These are phyloP conservation scores for Parmelia sp. DNA, from an alignment of 495 filamentous ascomycete species.

Conservation along the genomic window DNA sequence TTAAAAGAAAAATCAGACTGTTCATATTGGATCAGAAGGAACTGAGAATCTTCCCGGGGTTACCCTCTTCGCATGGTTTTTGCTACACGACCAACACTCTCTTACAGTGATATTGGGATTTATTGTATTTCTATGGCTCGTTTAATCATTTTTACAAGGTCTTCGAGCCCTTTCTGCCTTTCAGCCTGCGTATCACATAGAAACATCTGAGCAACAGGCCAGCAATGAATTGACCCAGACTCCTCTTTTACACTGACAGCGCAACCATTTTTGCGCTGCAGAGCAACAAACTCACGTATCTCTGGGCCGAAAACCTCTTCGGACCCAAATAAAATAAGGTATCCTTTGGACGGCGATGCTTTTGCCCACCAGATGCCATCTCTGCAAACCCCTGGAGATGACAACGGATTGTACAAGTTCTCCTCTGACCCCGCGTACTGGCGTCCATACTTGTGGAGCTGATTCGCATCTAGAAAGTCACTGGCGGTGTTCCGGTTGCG, in stretches of 20 bases:
- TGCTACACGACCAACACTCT: too few relatives aligned
- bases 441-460: constrained; percentile 54
- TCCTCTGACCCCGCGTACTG: constrained; percentile 53
- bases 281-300: constrained; percentile 45
- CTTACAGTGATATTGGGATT: too few relatives aligned
- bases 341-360: constrained; percentile 52
- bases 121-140: constrained; percentile 19
- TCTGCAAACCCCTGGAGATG: constrained; percentile 62
- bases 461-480: constrained; percentile 40
- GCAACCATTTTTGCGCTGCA: constrained; percentile 41
- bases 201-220: constrained; percentile 69
- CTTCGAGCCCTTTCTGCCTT: constrained; percentile 51
- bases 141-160: constrained; percentile 46
- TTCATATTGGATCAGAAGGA: too few relatives aligned
- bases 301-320: constrained; percentile 68
- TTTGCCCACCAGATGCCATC: constrained; percentile 56
- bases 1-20: too few relatives aligned
- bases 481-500: constrained; percentile 44
- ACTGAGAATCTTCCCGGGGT: too few relatives aligned
- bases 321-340: constrained; percentile 58
- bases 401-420: constrained; percentile 44
- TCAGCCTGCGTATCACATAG: constrained; percentile 49
- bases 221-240: constrained; percentile 63
- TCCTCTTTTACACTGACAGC: constrained; percentile 47
- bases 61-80: too few relatives aligned